These are phyloP conservation scores for Austroboletus niveus DNA, from an alignment of 1,284 basidiomycete species.

Conservation along the genomic window DNA sequence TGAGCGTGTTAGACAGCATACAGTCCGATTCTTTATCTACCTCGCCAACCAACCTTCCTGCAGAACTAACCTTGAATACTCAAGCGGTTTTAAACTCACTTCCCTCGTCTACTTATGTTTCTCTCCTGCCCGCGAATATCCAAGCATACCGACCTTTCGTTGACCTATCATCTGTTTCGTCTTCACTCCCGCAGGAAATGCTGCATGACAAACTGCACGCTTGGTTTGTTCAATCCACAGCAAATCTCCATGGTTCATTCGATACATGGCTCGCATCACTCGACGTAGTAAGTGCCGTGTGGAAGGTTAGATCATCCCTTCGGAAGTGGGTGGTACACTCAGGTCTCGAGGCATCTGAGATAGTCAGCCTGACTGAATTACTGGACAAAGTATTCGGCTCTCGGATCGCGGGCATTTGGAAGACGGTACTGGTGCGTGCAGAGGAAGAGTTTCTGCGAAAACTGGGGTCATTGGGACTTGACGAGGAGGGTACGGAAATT, in stretches of 20 bases:
- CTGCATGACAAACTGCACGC: conserved; percentile 47
- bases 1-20: conserved; percentile 53
- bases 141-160: conserved; percentile 73
- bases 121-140: conserved; percentile 61
- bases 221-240: conserved; percentile 60
- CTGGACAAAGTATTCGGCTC: conserved; percentile 51
- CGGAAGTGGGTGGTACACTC: conserved; percentile 45
- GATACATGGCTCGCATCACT: conserved; percentile 58
- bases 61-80: conserved; percentile 61
- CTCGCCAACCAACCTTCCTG: conserved; percentile 38
- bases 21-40: conserved; percentile 44
- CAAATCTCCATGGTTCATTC: conserved; percentile 44
- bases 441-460: conserved; percentile 45
- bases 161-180: conserved; percentile 56
- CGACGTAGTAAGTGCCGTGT: conserved; percentile 58
- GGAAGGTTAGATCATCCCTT: conserved; percentile 56
- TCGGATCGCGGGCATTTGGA: conserved; percentile 61
- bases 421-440: conserved; percentile 41
- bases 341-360: conserved; percentile 46
- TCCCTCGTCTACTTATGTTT: conserved; percentile 71
- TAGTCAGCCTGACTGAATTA: conserved; percentile 36
- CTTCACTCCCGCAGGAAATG: conserved; percentile 42
- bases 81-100: conserved; percentile 58
- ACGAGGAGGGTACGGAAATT: conserved; percentile 15
- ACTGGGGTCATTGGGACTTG: conserved; percentile 26